phyloP scores from a whole-genome alignment of 2,329 filamentous ascomycete species.

The Aplosporella prunicola region DNA sequence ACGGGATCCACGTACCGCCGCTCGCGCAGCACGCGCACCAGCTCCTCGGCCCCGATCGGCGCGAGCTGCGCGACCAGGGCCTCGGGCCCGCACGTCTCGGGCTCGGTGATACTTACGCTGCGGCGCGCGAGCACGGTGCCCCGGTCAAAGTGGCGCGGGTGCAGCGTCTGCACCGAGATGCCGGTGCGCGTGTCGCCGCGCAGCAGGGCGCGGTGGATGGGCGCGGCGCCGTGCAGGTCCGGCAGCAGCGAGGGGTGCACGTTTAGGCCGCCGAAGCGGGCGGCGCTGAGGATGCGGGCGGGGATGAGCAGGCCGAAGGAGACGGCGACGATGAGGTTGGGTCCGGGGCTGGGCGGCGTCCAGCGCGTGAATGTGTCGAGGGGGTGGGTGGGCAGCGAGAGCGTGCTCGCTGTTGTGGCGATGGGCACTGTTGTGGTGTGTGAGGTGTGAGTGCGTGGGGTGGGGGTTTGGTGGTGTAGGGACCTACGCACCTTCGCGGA shows the following conservation, averaged over 20 bases:
- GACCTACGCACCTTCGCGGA: slow-evolving; percentile 51
- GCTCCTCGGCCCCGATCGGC: slow-evolving; percentile 57
- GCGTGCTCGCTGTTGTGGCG: slow-evolving; percentile 47
- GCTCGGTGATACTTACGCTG: slow-evolving; percentile 44
- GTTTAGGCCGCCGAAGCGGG: slow-evolving; percentile 81
- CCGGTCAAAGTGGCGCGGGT: slow-evolving; percentile 66
- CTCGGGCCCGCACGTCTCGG: slow-evolving; percentile 36
- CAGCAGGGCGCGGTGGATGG: slow-evolving; percentile 76
- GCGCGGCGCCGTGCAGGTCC: slow-evolving; percentile 76
- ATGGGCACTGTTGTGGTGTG: slow-evolving; percentile 54
- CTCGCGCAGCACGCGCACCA: slow-evolving; percentile 55
- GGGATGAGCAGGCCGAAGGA: slow-evolving; percentile 92
- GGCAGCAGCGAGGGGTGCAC: slow-evolving; percentile 87
- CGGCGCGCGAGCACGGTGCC: slow-evolving; percentile 67
- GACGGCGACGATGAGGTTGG: slow-evolving; percentile 80
- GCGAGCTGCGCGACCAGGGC: slow-evolving; percentile 49
- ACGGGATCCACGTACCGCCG: slow-evolving; percentile 29
- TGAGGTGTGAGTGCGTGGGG: neutral
- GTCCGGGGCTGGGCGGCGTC: slow-evolving; percentile 40
- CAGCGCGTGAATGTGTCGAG: slow-evolving; percentile 76
- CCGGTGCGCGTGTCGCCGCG: slow-evolving; percentile 53
- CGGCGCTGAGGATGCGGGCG: slow-evolving; percentile 55
- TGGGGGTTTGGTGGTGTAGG: neutral
- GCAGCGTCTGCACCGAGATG: slow-evolving; percentile 78
- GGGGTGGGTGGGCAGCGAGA: slow-evolving; percentile 61